Conservation (phyloP, 2,329 filamentous ascomycete genomes). For the Sclerotinia sclerotiorum region DNA sequence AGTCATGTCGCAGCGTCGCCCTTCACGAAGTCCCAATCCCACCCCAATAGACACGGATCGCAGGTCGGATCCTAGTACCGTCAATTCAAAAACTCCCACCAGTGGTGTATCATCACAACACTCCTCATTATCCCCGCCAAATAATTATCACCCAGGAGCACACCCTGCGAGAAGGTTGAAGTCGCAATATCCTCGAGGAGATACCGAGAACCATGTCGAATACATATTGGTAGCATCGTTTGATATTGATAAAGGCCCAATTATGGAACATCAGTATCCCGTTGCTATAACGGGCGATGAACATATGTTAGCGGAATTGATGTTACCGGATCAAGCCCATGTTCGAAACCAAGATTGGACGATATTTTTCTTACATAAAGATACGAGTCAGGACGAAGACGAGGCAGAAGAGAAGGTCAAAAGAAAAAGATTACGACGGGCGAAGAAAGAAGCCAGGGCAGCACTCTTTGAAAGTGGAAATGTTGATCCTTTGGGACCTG, state of each 20-base stretch:
- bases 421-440: conserved; percentile 52
- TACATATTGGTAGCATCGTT: conserved; percentile 98
- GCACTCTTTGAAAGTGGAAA: conserved; percentile 49
- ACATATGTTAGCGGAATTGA: conserved; percentile 96
- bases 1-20: conserved; percentile 54
- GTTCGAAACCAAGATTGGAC: conserved; percentile 97
- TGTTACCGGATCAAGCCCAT: conserved; percentile 96
- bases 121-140: conserved; percentile 56
- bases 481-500: conserved; percentile 45
- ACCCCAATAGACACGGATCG: conserved; percentile 53
- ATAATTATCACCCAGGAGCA: conserved; percentile 52
- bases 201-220: conserved; percentile 90
- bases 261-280: conserved; percentile 98
- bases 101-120: conserved; percentile 59
- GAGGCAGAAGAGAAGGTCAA: conserved; percentile 65
- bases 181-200: conserved; percentile 74
- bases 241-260: conserved; percentile 90
- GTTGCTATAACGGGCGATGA: conserved; percentile 94
- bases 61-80: conserved; percentile 57
- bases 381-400: conserved; percentile 80
- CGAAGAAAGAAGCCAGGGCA: conserved; percentile 52
- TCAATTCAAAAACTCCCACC: conserved; percentile 59
- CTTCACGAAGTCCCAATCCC: conserved; percentile 55
- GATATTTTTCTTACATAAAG: conserved; percentile 97
- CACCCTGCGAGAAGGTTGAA: conserved; percentile 58